Conservation (phyloP, 345 rosid species). For the Mangifera indica region DNA sequence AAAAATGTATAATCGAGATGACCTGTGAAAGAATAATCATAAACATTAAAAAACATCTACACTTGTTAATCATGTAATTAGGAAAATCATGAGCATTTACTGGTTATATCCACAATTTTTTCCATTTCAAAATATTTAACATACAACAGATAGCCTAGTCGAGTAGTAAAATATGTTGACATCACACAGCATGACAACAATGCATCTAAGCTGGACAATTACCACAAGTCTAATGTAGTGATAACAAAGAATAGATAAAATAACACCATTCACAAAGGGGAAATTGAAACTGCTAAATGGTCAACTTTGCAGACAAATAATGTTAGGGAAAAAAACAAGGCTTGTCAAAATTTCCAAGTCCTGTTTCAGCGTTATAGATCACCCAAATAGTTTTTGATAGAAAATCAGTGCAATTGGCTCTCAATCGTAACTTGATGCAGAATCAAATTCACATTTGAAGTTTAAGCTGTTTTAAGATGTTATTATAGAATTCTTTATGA, state of each 20-base stretch:
- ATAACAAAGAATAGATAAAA: not conserved
- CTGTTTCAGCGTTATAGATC: too few species aligned
- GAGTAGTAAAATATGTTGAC: too few species aligned
- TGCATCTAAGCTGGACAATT: not conserved
- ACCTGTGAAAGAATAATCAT: constrained; percentile 37
- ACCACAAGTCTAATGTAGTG: not conserved
- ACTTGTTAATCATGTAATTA: not conserved
- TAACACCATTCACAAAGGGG: not conserved
- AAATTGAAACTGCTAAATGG: too few species aligned
- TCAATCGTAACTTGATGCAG: too few species aligned
- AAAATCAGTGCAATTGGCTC: too few species aligned
- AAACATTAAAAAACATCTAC: not conserved
- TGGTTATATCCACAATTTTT: not conserved
- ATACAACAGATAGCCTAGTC: not conserved
- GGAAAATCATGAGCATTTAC: not conserved
- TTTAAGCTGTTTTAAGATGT: too few species aligned
- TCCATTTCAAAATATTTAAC: not conserved
- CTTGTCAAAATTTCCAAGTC: too few species aligned
- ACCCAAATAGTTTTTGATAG: too few species aligned
- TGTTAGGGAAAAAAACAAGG: too few species aligned
- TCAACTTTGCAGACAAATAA: too few species aligned
- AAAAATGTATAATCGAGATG: constrained; percentile 79
- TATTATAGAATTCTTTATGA: too few species aligned
- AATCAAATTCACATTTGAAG: too few species aligned
- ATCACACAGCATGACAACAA: not conserved